Percentiles rank a stretch among this genome's conserved stretches.
Conservation (phyloP, 73 alveolate species). For the Tetrahymena borealis region DNA sequence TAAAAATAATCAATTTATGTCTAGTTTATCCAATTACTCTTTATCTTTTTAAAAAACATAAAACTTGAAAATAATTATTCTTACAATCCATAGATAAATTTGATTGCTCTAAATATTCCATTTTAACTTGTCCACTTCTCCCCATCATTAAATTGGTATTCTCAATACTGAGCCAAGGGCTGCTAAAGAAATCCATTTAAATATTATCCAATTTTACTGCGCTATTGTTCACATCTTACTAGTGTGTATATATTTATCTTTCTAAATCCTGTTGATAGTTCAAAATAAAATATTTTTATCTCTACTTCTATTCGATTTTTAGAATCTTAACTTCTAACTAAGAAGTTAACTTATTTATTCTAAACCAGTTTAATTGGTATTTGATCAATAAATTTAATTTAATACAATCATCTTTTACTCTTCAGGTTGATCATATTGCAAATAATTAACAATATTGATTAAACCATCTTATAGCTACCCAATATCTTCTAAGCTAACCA, state of each 20-base stretch:
- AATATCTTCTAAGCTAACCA: background rate
- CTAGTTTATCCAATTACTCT: too few relatives aligned
- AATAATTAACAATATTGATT: background rate
- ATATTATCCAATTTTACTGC: background rate
- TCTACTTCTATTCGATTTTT: too few relatives aligned
- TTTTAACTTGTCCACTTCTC: background rate
- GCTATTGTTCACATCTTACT: background rate
- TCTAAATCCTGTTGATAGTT: background rate
- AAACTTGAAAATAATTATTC: background rate
- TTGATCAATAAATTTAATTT: background rate
- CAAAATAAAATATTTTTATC: too few relatives aligned
- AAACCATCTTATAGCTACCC: background rate
- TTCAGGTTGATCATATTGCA: background rate
- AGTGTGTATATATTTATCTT: background rate
- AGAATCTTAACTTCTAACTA: too few relatives aligned
- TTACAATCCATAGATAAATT: background rate
- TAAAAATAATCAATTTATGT: too few relatives aligned
- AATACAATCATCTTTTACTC: background rate
- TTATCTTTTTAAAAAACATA: too few relatives aligned
- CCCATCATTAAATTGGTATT: background rate
- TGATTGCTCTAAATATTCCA: background rate
- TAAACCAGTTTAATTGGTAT: too few relatives aligned
- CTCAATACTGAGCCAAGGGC: background rate
- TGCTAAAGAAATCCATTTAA: background rate
- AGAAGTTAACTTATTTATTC: too few relatives aligned